These are phyloP conservation scores for Xylariaceae sp. DNA, from an alignment of 2,329 filamentous ascomycete species.

Conservation along the genomic window DNA sequence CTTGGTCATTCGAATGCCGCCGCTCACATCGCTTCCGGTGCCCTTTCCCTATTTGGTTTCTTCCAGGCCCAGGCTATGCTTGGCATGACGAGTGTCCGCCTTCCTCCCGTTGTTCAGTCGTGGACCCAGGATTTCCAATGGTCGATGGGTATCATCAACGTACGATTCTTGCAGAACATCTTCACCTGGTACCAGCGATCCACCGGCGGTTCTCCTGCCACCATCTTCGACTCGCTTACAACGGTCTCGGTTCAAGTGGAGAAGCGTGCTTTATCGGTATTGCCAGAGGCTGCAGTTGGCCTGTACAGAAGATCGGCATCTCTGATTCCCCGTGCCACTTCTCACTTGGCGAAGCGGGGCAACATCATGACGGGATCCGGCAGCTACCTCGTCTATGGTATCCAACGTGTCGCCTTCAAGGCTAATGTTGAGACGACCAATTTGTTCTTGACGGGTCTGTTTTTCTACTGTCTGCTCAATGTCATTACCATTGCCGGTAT, in stretches of 20 bases:
- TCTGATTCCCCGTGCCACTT: slow-evolving; percentile 28
- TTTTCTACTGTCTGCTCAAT: slow-evolving; percentile 76
- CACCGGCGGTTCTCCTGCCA: slow-evolving; percentile 73
- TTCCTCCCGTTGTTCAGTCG: slow-evolving; percentile 74
- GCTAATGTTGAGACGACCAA: slow-evolving; percentile 75
- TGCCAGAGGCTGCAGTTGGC: slow-evolving; percentile 31
- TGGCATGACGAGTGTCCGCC: slow-evolving; percentile 66
- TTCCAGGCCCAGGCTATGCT: slow-evolving; percentile 84
- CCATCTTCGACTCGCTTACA: slow-evolving; percentile 62
- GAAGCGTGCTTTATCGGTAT: slow-evolving; percentile 40
- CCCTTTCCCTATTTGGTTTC: slow-evolving; percentile 77
- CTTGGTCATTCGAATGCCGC: slow-evolving; percentile 82
- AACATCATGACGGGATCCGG: slow-evolving; percentile 41
- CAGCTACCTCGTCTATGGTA: slow-evolving; percentile 60
- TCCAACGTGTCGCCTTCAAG: slow-evolving; percentile 76
- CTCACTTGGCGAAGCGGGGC: slow-evolving; percentile 42
- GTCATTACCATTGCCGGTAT: slow-evolving; percentile 65
- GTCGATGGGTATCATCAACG: slow-evolving; percentile 83
- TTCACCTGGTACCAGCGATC: slow-evolving; percentile 86
- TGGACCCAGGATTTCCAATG: slow-evolving; percentile 93
- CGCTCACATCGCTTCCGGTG: slow-evolving; percentile 79
- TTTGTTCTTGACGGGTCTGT: slow-evolving; percentile 76
- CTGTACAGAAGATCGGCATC: slow-evolving; percentile 29
- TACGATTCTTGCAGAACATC: slow-evolving; percentile 71
- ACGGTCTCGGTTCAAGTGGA: slow-evolving; percentile 70